Conservation (phyloP, 495 filamentous ascomycete genomes). For the Neurospora sp. region DNA sequence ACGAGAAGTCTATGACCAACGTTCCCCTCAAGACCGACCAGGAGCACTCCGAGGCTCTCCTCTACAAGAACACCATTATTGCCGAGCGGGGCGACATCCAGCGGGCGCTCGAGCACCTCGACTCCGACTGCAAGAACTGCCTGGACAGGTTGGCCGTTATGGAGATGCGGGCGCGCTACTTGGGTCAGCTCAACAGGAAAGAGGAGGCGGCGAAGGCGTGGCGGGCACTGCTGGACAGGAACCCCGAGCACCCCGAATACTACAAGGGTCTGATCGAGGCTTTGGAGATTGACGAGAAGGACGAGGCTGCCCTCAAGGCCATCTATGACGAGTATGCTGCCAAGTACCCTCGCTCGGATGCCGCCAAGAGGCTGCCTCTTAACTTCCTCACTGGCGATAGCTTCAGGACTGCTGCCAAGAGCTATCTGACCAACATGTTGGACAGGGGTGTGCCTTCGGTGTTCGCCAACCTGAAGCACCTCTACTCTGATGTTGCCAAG, state of each 20-base stretch:
- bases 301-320: conserved; percentile 52
- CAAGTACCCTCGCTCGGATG: conserved; percentile 75
- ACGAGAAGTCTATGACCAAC: conserved; percentile 80
- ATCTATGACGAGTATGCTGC: conserved; percentile 75
- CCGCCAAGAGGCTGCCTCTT: conserved; percentile 74
- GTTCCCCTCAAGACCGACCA: conserved; percentile 63
- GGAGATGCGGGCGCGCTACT: conserved; percentile 80
- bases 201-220: conserved; percentile 80
- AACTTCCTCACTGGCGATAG: conserved; percentile 81
- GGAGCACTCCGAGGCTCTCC: conserved; percentile 88
- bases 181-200: conserved; percentile 64
- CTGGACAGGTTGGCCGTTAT: conserved; percentile 82
- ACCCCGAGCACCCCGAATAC: conserved; percentile 78
- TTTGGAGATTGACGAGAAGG: conserved; percentile 51
- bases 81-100: conserved; percentile 73
- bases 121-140: conserved; percentile 61
- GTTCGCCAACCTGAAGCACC: conserved; percentile 89
- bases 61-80: conserved; percentile 96
- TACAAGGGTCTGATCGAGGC: conserved; percentile 66
- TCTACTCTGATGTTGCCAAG: conserved; percentile 72
- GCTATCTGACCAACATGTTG: conserved; percentile 77
- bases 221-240: conserved; percentile 68
- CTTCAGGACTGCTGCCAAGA: conserved; percentile 69
- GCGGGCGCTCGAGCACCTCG: conserved; percentile 77
- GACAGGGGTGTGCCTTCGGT: conserved; percentile 93